These are phyloP conservation scores for Bondarzewia mesenterica DNA, from an alignment of 1,284 basidiomycete species.

Conservation along the genomic window DNA sequence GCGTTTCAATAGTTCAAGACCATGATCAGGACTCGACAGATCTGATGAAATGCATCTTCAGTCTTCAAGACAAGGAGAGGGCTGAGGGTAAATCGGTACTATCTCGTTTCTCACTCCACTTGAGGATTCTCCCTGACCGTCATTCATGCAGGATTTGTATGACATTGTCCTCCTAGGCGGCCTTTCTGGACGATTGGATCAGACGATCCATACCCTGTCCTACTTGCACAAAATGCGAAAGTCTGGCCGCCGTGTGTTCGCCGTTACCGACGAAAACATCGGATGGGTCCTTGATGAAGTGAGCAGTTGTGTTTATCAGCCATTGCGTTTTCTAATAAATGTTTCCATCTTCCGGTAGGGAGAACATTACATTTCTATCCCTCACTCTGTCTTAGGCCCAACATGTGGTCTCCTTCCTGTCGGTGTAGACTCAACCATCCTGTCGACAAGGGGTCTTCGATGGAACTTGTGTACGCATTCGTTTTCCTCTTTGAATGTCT, in stretches of 20 bases:
- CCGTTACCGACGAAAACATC: conserved; percentile 80
- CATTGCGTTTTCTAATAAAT: not conserved
- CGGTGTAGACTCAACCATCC: conserved; percentile 65
- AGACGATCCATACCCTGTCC: conserved; percentile 88
- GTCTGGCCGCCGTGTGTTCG: conserved; percentile 56
- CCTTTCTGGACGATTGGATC: conserved; percentile 85
- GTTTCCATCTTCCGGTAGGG: conserved; percentile 45
- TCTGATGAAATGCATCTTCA: conserved; percentile 83
- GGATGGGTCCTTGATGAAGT: conserved; percentile 85
- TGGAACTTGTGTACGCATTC: conserved; percentile 80
- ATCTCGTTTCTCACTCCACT: not conserved
- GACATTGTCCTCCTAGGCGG: conserved; percentile 83
- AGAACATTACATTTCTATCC: conserved; percentile 69
- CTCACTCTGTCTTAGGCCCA: conserved; percentile 68
- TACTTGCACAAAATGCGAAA: conserved; percentile 77
- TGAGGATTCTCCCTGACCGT: not conserved
- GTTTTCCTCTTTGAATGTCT: not conserved
- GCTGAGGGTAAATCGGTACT: conserved; percentile 28
- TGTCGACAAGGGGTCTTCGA: conserved; percentile 78
- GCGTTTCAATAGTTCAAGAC: conserved; percentile 63
- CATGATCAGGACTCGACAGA: conserved; percentile 83
- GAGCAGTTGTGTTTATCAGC: conserved; percentile 18
- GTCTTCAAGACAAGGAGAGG: conserved; percentile 50
- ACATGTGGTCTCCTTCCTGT: conserved; percentile 93
- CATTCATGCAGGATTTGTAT: conserved; percentile 31